Base-by-base conservation (phyloP, 148 eudicot species). In the Agrostemma githago region DNA sequence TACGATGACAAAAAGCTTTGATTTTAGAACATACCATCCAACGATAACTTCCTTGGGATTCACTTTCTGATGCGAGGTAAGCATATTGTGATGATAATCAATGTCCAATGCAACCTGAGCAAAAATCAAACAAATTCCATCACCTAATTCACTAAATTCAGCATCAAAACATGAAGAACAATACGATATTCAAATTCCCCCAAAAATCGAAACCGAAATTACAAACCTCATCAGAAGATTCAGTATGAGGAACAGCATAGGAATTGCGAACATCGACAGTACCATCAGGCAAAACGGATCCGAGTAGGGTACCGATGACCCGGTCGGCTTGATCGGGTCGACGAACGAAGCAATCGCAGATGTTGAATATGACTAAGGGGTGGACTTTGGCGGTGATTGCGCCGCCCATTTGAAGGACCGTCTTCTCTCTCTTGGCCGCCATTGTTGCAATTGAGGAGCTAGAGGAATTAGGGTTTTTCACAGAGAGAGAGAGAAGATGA, bases 31-130 rank as follows among this genome's bases (percentile, higher is more conserved):
- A 79, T 89, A 96, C 97, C 99, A 96, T 90, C 99, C 99, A 76
- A 96, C 94, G 78, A 96, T 89, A 17, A 90, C 88, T 87, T 96
- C 99, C 88, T 92, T 95, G 2, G 97, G 93, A 57, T 95, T 95
- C 82, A 95, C 99, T 86, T 95, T 95, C 77, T 86, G 88, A 83
- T 95, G 99, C 44, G 99, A 90, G 1, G 82, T 66, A 69, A 92
- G 72, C 99, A 96, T 96, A 73, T 89, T 92, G 82, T 90, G 97
- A 80, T 92, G 97, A 78, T 92, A 96, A 72, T 95, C 99, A 64
- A 92, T 92, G 79, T 96, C 99, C 86, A 96, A 41, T 11, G 99
- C 99, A 81, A 92, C 97, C 99, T 95, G 81, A 76, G 70, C 40
- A 5, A 64, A 54, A 10, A n/a, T 15, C 9, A 39, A 62, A 76